phyloP scores from a whole-genome alignment of 75 land plant genomes.

The Gnetum montanum region DNA sequence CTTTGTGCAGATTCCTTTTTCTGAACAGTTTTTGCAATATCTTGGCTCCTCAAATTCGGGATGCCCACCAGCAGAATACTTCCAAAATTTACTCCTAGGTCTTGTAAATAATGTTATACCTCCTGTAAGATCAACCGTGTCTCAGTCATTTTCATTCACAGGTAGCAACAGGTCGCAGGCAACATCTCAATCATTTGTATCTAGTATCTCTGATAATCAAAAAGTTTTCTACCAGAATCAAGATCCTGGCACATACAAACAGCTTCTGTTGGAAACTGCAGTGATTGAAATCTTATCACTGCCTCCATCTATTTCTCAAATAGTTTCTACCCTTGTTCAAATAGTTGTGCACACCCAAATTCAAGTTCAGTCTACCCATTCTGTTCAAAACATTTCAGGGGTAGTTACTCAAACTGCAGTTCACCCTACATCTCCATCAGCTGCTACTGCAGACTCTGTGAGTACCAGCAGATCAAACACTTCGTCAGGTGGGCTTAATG shows the following conservation, averaged over 20 bases:
- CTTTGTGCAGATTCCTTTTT: constrained; percentile 73
- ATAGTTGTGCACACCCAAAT: constrained; percentile 73
- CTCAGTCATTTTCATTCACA: constrained; percentile 23
- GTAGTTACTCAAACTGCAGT: constrained; percentile 38
- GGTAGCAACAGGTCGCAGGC: constrained; percentile 31
- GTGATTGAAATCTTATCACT: constrained; percentile 94
- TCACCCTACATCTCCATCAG: constrained; percentile 77
- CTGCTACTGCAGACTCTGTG: constrained; percentile 55
- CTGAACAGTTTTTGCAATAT: constrained; percentile 80
- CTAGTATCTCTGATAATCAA: constrained; percentile 58
- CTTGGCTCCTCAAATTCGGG: constrained; percentile 45
- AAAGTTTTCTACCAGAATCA: constrained; percentile 90
- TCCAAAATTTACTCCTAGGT: constrained; percentile 64
- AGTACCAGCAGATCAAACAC: constrained; percentile 28
- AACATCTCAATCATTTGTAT: constrained; percentile 28
- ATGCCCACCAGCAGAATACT: constrained; percentile 76
- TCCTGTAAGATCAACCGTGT: constrained; percentile 38
- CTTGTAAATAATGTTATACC: constrained; percentile 90
- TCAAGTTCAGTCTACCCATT: constrained; percentile 50
- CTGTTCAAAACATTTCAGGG: constrained; percentile 22
- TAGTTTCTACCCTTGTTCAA: constrained; percentile 77
- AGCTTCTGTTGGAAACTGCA: constrained; percentile 91
- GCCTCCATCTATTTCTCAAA: constrained; percentile 53
- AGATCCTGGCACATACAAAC: constrained; percentile 92
- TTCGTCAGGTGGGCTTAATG: constrained; percentile 37